Conservation (phyloP, 176 grass and related monocot genomes). For the Zoysia japonica region DNA sequence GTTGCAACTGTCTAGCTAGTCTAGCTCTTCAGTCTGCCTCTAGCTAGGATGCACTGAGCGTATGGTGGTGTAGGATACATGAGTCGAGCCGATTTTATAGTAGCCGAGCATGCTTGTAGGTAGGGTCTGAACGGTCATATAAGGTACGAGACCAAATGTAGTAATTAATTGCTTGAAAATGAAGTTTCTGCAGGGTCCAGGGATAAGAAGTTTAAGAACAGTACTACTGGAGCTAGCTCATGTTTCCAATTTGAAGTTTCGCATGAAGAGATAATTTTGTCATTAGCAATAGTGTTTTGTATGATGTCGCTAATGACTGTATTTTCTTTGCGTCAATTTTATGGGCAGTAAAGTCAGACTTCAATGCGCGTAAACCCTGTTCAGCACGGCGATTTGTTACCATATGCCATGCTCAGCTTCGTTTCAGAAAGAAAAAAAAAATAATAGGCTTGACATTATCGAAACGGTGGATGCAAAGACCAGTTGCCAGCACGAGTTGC, state of each 20-base stretch:
- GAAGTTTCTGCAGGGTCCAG: no score
- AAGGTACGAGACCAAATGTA: not conserved
- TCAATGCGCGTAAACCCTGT: not conserved
- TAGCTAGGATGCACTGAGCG: not conserved
- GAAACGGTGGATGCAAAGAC: slow-evolving; percentile 1
- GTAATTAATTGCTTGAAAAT: not conserved
- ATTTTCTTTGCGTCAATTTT: no score
- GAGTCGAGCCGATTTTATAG: not conserved
- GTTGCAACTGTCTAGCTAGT: not conserved
- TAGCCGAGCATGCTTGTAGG: not conserved
- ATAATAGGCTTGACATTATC: not conserved
- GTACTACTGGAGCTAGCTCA: no score
- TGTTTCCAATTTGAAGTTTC: not conserved
- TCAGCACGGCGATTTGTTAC: not conserved
- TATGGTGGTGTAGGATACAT: not conserved
- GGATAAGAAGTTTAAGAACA: no score
- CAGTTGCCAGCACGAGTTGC: not conserved
- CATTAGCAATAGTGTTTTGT: not conserved
- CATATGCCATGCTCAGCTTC: not conserved
- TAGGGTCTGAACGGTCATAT: not conserved
- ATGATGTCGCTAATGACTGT: no score
- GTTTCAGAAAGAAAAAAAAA: no score
- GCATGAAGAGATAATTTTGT: not conserved
- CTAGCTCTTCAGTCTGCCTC: not conserved
- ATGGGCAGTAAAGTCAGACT: not conserved